Base-by-base conservation (phyloP, 768 basidiomycete species). In the Rickenella mellea region DNA sequence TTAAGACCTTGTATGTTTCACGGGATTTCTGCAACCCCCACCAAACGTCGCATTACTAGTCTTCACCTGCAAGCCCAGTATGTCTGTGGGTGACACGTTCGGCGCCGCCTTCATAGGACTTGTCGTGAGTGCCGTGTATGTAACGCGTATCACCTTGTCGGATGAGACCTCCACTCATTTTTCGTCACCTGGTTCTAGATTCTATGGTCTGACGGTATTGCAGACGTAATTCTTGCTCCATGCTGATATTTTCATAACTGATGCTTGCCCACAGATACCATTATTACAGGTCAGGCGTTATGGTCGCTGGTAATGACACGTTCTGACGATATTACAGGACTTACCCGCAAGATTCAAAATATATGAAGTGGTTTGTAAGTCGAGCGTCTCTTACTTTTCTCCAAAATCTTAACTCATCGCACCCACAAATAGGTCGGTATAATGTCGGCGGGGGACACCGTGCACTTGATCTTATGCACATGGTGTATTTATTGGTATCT, bases 401-500 rank as follows among this genome's bases (percentile, higher is more conserved):
- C 20, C 17, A 19, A 40, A 7, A 9, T 40, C 24, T 40, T n/a
- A 28, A 25, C 12, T 12, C 4, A 24, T 26, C 5, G 9, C 39
- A 4, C 6, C 30, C 37, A 15, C 17, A 12, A 15, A 19, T 21
- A 39, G 6, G n/a, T 39, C 24, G n/a, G 6, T 12, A 38, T 22
- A 11, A 20, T 12, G 21, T 38, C 12, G 11, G 1, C 65, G 11
- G 47, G 72, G 44, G 72, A 76, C 52, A 67, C 68, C 0, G 26
- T 59, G 2, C 73, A 76, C 48, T 50, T 73, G 12, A 50, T 61
- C n/a, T 51, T 74, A 2, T 70, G 68, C 49, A 62, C 63, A 2
- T 58, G 66, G 21, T 52, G 70, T 2, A 62, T 74, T 28, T 74
- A 74, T 42, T 67, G 65, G 72, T 71, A 70, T 49, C 58, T 76